These are phyloP conservation scores for Capillidium heterosporum DNA, from an alignment of 371 early-diverging fungal genomes.

Conservation along the genomic window DNA sequence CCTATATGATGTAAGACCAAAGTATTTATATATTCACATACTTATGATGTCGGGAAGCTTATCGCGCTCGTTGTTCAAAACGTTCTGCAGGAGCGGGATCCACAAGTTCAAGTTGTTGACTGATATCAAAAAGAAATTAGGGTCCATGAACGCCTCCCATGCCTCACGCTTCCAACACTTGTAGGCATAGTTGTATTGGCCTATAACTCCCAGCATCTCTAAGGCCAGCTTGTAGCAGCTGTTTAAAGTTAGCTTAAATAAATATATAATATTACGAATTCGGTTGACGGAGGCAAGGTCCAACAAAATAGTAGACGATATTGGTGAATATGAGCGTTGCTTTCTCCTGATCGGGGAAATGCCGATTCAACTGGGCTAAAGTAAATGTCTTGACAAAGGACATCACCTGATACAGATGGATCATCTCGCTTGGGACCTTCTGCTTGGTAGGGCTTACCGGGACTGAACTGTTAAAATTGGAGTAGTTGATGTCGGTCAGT, in stretches of 20 bases:
- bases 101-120: constrained; percentile 30
- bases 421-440: neutral
- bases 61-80: constrained; percentile 52
- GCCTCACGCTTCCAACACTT: constrained; percentile 60
- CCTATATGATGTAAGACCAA: constrained; percentile 9
- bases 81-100: constrained; percentile 40
- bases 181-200: constrained; percentile 31
- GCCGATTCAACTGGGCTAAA: neutral
- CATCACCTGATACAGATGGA: neutral
- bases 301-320: constrained; percentile 61
- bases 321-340: constrained; percentile 27
- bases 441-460: neutral
- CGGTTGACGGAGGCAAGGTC: constrained; percentile 41
- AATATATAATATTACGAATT: constrained; percentile 10
- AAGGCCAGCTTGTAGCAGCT: neutral
- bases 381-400: neutral
- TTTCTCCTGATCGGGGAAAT: neutral
- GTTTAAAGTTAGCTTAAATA: neutral
- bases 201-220: constrained; percentile 8
- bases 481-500: neutral
- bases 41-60: constrained; percentile 42
- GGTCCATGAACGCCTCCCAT: constrained; percentile 61
- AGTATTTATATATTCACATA: constrained; percentile 8
- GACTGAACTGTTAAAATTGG: neutral
- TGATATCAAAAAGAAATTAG: constrained; percentile 48